Evolutionary conservation across 805 yeast species (phyloP).

Genomic region (Alloascoidea hylecoeti): DNA sequence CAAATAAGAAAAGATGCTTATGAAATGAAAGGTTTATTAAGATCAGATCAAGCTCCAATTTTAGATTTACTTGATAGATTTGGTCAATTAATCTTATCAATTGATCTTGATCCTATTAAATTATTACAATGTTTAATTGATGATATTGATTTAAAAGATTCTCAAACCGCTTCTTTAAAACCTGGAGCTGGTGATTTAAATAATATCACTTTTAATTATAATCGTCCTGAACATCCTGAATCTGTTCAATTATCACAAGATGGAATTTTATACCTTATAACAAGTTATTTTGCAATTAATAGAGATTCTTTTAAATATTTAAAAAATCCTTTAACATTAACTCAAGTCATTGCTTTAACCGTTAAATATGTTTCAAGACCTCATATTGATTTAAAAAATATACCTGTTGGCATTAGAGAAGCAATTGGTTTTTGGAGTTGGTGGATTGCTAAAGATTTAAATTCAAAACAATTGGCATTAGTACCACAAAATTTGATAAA

Average conservation of each 20-base stretch:
- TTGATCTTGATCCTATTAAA: slow-evolving; percentile 46
- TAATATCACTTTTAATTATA: not conserved
- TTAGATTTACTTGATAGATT: slow-evolving; percentile 23
- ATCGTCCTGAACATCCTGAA: not conserved
- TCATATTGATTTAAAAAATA: slow-evolving; percentile 10
- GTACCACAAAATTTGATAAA: slow-evolving; percentile 19
- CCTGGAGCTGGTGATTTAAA: not conserved
- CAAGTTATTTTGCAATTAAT: not conserved
- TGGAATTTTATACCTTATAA: not conserved
- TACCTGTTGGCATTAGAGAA: slow-evolving; percentile 19
- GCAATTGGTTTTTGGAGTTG: slow-evolving; percentile 19
- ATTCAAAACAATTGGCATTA: slow-evolving; percentile 11
- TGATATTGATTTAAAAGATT: no score
- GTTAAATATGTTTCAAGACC: not conserved
- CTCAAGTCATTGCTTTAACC: slow-evolving; percentile 1
- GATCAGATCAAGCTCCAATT: slow-evolving; percentile 5
- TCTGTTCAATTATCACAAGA: not conserved
- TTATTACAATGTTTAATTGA: not conserved
- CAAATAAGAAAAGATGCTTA: slow-evolving; percentile 13
- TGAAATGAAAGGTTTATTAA: slow-evolving; percentile 11
- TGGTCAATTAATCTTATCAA: slow-evolving; percentile 40
- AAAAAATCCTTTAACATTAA: not conserved
- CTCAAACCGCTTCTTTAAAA: not conserved
- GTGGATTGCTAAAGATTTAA: slow-evolving; percentile 13
- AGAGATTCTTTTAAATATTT: not conserved